A percentile compares a stretch with the other conserved stretches of the same genome.
Conservation (phyloP, 768 basidiomycete genomes). For the Pisolithus tinctorius region DNA sequence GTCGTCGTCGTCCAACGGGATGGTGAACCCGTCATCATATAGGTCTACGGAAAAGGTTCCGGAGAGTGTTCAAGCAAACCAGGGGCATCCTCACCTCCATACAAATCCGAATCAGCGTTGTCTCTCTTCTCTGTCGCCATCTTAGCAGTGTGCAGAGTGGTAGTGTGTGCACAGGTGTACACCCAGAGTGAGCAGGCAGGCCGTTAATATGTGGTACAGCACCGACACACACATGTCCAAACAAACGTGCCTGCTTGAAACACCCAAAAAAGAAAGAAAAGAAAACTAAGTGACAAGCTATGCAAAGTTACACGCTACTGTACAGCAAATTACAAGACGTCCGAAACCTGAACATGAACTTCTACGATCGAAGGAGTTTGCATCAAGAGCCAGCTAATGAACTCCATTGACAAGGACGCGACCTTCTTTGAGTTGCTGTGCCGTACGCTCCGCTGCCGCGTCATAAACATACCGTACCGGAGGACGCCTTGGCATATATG, state of each 20-base stretch:
- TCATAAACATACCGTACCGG: slow-evolving; percentile 83
- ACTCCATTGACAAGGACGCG: slow-evolving; percentile 38
- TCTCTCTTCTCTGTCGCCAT: slow-evolving; percentile 22
- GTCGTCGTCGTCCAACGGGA: slow-evolving; percentile 26
- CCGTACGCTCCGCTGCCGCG: slow-evolving; percentile 77
- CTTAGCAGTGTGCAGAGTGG: neutral
- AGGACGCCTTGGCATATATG: slow-evolving; percentile 32
- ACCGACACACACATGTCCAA: too few species aligned
- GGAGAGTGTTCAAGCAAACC: neutral
- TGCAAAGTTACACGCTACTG: slow-evolving; percentile 2
- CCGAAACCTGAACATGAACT: neutral
- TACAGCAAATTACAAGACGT: slow-evolving; percentile 6
- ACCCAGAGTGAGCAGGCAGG: too few species aligned
- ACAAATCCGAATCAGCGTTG: slow-evolving; percentile 35
- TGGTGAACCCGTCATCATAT: slow-evolving; percentile 41
- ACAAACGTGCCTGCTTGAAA: too few species aligned
- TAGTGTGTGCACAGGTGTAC: too few species aligned
- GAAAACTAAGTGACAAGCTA: neutral
- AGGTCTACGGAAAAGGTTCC: slow-evolving; percentile 34
- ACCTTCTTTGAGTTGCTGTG: slow-evolving; percentile 48
- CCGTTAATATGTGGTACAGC: too few species aligned
- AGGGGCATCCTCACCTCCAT: slow-evolving; percentile 34
- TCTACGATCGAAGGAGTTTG: slow-evolving; percentile 1
- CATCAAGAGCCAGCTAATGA: slow-evolving; percentile 28
- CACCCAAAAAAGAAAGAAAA: too few species aligned